A percentile compares a stretch with the other conserved stretches of the same genome.
Evolutionary conservation across 768 basidiomycete species (phyloP).

Genomic region (Hygrocybe coccinea): DNA sequence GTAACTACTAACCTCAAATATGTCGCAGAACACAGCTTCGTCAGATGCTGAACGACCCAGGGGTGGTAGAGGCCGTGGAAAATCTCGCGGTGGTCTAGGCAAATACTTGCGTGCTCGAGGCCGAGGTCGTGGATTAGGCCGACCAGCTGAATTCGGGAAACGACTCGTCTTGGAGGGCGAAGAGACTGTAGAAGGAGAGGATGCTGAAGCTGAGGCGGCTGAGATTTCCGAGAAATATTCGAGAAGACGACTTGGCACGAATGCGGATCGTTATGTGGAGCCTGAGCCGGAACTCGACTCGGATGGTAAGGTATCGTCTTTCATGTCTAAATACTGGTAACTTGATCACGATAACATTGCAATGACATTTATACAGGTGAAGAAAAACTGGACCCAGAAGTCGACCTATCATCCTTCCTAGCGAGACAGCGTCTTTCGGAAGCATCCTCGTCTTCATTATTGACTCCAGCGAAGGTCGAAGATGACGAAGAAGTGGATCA

Average conservation of each 20-base stretch:
- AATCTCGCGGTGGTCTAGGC: conserved; percentile 63
- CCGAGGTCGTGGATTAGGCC: conserved; percentile 52
- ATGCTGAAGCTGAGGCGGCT: conserved; percentile 45
- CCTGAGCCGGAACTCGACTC: conserved; percentile 64
- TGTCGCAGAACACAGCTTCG: conserved; percentile 3
- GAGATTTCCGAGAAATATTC: conserved; percentile 50
- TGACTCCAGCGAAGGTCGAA: conserved; percentile 21
- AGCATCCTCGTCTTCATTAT: conserved; percentile 19
- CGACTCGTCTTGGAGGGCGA: conserved; percentile 62
- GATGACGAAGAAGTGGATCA: conserved; percentile 61
- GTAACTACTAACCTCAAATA: no score
- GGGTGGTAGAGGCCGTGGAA: conserved; percentile 47
- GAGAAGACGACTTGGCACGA: conserved; percentile 57
- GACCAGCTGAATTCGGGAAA: conserved; percentile 61
- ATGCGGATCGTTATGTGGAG: conserved; percentile 71
- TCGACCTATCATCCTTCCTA: conserved; percentile 65
- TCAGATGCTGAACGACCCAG: conserved; percentile 11
- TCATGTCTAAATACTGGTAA: neutral
- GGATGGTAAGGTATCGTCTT: conserved; percentile 46
- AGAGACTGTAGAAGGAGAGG: conserved; percentile 27
- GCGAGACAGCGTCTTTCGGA: conserved; percentile 55
- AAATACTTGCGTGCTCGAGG: conserved; percentile 73
- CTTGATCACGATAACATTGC: no score
- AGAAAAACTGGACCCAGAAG: conserved; percentile 62
- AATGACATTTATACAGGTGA: conserved; percentile 42